Base-by-base conservation (phyloP, 331 rosid species). In the Malus hybrid region DNA sequence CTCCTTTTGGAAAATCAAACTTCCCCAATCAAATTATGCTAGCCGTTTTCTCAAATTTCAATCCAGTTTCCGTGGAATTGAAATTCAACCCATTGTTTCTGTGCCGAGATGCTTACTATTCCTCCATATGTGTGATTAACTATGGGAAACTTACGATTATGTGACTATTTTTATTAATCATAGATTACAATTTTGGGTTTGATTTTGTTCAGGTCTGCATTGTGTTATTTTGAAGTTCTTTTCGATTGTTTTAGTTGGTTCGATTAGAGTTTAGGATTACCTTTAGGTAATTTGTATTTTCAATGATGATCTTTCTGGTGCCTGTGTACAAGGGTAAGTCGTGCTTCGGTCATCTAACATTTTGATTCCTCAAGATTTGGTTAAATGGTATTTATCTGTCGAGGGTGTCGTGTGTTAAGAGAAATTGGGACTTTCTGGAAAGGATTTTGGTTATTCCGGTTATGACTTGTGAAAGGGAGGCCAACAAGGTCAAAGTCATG, bases 371-470 rank as follows among this genome's bases (percentile, higher is more conserved):
- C 19, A 11, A 9, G 39, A 27, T 31, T 55, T 71, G 20, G 14
- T 12, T 55, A 52, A 29, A 70, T 70, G 19, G n/a, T 28, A 48
- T 69, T 69, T 54, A 22, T 19, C 63, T 31, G 9, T 42, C 1
- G 42, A 32, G 36, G 62, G 44, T 70, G 42, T 70, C 55, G 7
- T 31, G n/a, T 31, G 13, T 29, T 69, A 18, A 32, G 46, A 70
- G 74, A 52, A 52, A 71, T 54, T 71, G 67, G 79, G 81, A 79
- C 67, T 79, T 67, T 79, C 65, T 69, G 81, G 76, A 70, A 74
- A 71, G 79, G 79, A 77, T 86, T 82, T 88, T 86, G 89, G 83
- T 85, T 83, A 76, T 80, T 83, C 80, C 79, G 78, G 78, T 79
- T 83, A 67, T 79, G 80, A 79, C 71, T 81, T 84, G 76, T 79